Base-by-base conservation (phyloP, 2,329 filamentous ascomycete genomes). In the Exophiala oligosperma region DNA sequence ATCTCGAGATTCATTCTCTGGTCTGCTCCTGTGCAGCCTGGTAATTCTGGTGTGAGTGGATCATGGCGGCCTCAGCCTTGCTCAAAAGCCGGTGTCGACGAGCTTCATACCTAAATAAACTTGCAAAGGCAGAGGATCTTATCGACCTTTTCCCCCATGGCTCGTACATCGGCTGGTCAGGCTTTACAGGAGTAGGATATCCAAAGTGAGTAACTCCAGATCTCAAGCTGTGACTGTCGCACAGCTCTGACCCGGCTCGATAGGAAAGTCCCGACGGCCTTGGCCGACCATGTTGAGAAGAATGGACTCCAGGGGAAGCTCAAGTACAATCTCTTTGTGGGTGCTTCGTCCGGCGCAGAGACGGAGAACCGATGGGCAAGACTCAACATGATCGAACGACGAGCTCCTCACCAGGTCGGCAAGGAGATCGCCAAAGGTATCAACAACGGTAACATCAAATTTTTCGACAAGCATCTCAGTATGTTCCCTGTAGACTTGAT, bases 301-400 rank as follows among this genome's bases (percentile, higher is more conserved):
- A 95, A 96, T 75, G 84, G 81, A 62, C 81, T 96, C 14, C 86
- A 96, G 74, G 91, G 91, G 56, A 79, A 95, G 80, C 79, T 95
- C 66, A 90, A 90, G 69, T 96, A 95, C 80, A 88, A 85, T 57
- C 83, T 96, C 17, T 96, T 96, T 66, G 91, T 95, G 8, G 92
- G 91, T 53, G 91, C 91, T n/a, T 93, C 89, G 4, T 92, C 90
- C 14, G 91, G 91, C 38, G 89, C 91, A 17, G 91, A 94, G 77
- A 96, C 91, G 0, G 91, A 96, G 79, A 94, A 94, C 75, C 82
- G 91, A 74, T 96, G 92, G 92, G 91, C 92, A n/a, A 75, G 79
- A 3, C 79, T 93, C 63, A 88, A 96, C 76, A 96, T 96, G 91
- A 96, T 96, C 68, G 88, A 93, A 77, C 82, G 91, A 57, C 84